These are phyloP conservation scores for Microbotryum saponariae DNA, from an alignment of 1,284 basidiomycete species.

Conservation along the genomic window DNA sequence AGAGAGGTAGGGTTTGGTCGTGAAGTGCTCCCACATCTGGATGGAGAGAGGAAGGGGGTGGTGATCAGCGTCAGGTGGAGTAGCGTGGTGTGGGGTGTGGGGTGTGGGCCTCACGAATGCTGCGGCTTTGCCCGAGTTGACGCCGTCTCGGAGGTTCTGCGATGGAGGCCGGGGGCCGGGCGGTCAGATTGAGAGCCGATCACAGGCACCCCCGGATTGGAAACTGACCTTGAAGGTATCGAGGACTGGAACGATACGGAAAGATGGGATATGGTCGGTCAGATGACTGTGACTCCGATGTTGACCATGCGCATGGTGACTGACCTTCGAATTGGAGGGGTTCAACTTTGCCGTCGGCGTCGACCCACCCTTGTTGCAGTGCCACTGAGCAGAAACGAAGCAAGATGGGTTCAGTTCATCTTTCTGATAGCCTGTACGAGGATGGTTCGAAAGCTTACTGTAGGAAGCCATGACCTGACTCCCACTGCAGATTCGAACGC, in stretches of 20 bases:
- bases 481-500: constrained; percentile 48
- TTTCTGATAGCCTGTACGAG: no score
- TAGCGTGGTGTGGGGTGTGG: not conserved
- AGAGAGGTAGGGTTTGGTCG: constrained; percentile 73
- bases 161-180: constrained; percentile 17
- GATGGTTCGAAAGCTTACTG: constrained; percentile 35
- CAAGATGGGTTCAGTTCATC: no score
- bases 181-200: no score
- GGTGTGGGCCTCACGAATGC: constrained; percentile 30
- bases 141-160: constrained; percentile 70
- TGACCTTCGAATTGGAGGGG: constrained; percentile 67
- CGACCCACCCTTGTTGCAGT: constrained; percentile 68
- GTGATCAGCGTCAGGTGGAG: not conserved
- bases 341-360: constrained; percentile 41
- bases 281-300: not conserved
- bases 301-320: constrained; percentile 11
- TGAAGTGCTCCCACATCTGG: constrained; percentile 51
- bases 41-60: not conserved
- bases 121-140: constrained; percentile 60
- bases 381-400: constrained; percentile 48
- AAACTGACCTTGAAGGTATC: constrained; percentile 60
- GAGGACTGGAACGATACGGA: constrained; percentile 54
- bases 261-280: not conserved
- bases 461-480: constrained; percentile 92
- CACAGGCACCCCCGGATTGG: not conserved